phyloP scores from a whole-genome alignment of 345 rosid genomes.

The thale cress (Arabidopsis thaliana) region TAIR10.1 NC_003070.9:21052501-21053000 shows the following conservation, averaged over 20 bases:
- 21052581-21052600: background rate
- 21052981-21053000: no score
- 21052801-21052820: background rate
- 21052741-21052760: no score
- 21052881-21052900: slow-evolving; percentile 47
- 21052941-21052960: slow-evolving; percentile 38
- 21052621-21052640: slow-evolving; percentile 47
- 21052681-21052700: slow-evolving; percentile 64
- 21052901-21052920: slow-evolving; percentile 48
- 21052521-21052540: slow-evolving; percentile 51
- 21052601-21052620: no score
- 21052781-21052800: background rate
- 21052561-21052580: slow-evolving; percentile 21
- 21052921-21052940: slow-evolving; percentile 50
- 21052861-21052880: slow-evolving; percentile 27
- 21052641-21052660: slow-evolving; percentile 49
- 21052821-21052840: background rate
- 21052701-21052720: slow-evolving; percentile 53
- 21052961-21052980: background rate
- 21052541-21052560: slow-evolving; percentile 36
- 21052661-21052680: slow-evolving; percentile 54
- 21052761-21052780: no score
- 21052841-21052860: background rate
- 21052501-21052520: slow-evolving; percentile 20
- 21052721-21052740: background rate